Base-by-base conservation (phyloP, 108 stramenopile genomes). In the Pseudonitzschia delicatissima region DNA sequence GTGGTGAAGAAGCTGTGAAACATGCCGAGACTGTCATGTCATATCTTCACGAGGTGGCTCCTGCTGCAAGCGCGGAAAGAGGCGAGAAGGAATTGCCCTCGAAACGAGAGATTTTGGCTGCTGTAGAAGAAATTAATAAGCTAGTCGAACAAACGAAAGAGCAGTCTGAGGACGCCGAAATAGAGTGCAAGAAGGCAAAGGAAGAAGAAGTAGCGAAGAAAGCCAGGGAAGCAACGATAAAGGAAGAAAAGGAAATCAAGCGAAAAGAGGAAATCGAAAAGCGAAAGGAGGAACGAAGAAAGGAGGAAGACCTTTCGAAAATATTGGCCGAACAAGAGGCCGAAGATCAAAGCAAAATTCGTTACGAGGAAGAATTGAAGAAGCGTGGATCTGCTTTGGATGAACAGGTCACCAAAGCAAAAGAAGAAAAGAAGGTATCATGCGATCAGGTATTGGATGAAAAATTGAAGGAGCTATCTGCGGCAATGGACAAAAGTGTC, bases 71-170 rank as follows among this genome's bases (percentile, higher is more conserved):
- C 20, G 65, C 47, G 18, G 9, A 20, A 20, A 57, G 53, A 15
- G 61, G 45, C 11, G 51, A 29, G 4, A 63, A 62, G 0, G 37
- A 74, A 32, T 45, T 82, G 12, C 80, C 80, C 3, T 45, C 64
- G 17, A 82, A 82, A 36, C 69, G 60, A n/a, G 39, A 39, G 8
- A 74, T 82, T 17, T 48, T 77, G 37, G 21, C 52, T 8, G 80
- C 80, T n/a, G 47, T 82, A 20, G 26, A 52, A 18, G 40, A 40
- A 18, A 67, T 82, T 25, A 77, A 82, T 18, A 48, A 55, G 34
- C 55, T 48, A 17, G 74, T 77, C 28, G 74, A 74, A 50, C 29
- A 58, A 25, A 29, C 64, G 1, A 60, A 77, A 51, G 45, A 51
- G 12, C 55, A 74, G 31, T 25, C 32, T 18, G 64, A 65, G n/a